Base-by-base conservation (phyloP, 2,329 filamentous ascomycete genomes). In the Alternaria postmessia region DNA sequence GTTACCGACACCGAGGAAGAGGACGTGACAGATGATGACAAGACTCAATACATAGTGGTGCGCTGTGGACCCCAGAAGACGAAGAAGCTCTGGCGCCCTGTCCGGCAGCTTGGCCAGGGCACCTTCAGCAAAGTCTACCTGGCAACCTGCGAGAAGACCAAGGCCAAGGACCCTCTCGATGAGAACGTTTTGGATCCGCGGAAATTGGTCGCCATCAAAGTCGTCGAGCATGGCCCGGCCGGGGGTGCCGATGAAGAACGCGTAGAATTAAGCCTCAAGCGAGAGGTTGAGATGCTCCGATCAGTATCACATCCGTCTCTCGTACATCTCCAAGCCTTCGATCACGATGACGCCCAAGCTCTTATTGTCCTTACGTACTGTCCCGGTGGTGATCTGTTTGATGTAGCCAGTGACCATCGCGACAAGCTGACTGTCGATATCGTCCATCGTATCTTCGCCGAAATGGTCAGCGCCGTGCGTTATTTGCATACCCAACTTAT, bases 91-190 rank as follows among this genome's bases (percentile, higher is more conserved):
- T 99, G 95, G 88, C 87, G 91, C 66, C 91, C 90, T 12, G 81
- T 99, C 39, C 90, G 91, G 59, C 82, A 89, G 65, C 85, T 99
- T 6, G 95, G 95, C 5, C 92, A 97, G 71, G 95, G 95, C 38
- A 97, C 95, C 0, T 99, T 99, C 78, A 97, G 94, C 76, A 92
- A 92, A 72, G 95, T 99, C 20, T 90, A 96, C 80, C 84, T 99
- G 42, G 95, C 94, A 5, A 96, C 94, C 11, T 93, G 91, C 71
- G 88, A 96, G 74, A 85, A 88, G 41, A 79, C 80, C 30, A 68
- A 70, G 59, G 72, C 69, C 71, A 78, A 66, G 65, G 75, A 68
- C 74, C 80, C 74, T 64, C 79, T 77, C 74, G 73, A 82, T 71
- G 83, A 85, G 75, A 75, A 80, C 41, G 64, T 75, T 61, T 83